phyloP scores from a whole-genome alignment of 1,284 basidiomycete genomes.

The Ceratobasidium papillatum region DNA sequence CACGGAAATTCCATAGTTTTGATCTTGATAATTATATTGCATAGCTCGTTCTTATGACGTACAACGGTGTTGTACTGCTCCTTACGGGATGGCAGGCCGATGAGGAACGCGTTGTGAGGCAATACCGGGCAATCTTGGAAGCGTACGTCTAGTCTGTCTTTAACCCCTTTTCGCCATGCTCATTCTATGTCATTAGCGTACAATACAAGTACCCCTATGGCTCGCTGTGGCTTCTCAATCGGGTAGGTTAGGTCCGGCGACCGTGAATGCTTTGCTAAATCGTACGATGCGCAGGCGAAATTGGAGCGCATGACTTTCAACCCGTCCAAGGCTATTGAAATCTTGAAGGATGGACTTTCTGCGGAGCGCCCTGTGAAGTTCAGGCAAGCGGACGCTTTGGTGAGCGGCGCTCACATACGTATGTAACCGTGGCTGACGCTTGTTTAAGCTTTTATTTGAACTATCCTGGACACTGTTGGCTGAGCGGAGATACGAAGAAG shows the following conservation, averaged over 20 bases:
- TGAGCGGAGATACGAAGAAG: conserved; percentile 69
- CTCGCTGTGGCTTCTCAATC: conserved; percentile 77
- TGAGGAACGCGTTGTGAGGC: conserved; percentile 66
- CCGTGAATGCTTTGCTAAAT: not conserved
- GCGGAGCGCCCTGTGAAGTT: conserved; percentile 64
- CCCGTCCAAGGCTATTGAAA: conserved; percentile 67
- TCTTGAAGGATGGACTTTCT: conserved; percentile 66
- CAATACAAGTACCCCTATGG: conserved; percentile 70
- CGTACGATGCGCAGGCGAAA: conserved; percentile 63
- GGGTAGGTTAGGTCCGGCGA: conserved; percentile 55
- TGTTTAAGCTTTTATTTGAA: conserved; percentile 72
- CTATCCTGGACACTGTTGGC: conserved; percentile 77
- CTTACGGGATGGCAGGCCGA: conserved; percentile 75
- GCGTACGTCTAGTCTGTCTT: conserved; percentile 54
- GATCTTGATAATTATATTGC: not conserved
- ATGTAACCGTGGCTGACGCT: conserved; percentile 2
- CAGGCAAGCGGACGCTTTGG: conserved; percentile 74
- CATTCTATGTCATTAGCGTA: conserved; percentile 52
- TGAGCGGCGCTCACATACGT: conserved; percentile 49
- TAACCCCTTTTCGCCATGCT: not conserved
- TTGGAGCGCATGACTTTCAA: conserved; percentile 74
- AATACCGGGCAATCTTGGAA: conserved; percentile 70
- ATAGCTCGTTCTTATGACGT: conserved; percentile 81
- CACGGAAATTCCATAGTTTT: not conserved
- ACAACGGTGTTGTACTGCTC: conserved; percentile 73